Conservation (phyloP, 306 rosid genomes). For the Glycyrrhiza uralensis region DNA sequence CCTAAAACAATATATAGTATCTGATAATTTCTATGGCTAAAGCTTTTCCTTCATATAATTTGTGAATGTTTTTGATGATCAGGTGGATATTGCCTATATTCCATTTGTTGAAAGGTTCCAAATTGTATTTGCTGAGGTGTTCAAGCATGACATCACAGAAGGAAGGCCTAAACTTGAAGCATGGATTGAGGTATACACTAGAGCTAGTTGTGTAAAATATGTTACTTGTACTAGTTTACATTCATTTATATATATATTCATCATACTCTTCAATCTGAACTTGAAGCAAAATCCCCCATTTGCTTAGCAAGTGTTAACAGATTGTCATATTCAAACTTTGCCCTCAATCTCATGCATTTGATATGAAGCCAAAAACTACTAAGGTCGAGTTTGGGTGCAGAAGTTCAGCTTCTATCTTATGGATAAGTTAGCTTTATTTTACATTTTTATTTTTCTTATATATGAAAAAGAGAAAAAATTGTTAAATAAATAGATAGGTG, state of each 20-base stretch:
- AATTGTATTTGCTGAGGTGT: constrained; percentile 40
- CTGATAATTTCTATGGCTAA: background rate
- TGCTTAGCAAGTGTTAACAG: background rate
- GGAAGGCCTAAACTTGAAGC: constrained; percentile 73
- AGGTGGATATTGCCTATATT: constrained; percentile 76
- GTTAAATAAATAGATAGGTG: too few species aligned
- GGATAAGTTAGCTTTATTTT: too few species aligned
- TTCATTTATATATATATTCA: background rate
- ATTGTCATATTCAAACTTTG: background rate
- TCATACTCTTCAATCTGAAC: background rate
- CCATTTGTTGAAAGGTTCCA: constrained; percentile 73
- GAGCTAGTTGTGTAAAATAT: background rate
- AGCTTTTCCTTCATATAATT: constrained; percentile 8
- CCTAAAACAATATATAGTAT: background rate
- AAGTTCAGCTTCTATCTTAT: too few species aligned
- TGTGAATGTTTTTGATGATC: constrained; percentile 22
- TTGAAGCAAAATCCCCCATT: background rate
- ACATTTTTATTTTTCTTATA: too few species aligned
- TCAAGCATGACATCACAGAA: constrained; percentile 57
- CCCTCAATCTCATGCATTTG: background rate
- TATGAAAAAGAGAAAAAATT: too few species aligned
- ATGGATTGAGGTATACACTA: constrained; percentile 67
- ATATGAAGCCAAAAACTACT: background rate
- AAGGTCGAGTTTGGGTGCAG: too few species aligned
- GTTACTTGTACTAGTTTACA: background rate